These are phyloP conservation scores for Themeda triandra DNA, from an alignment of 176 grass and related monocot genomes.

Conservation along the genomic window DNA sequence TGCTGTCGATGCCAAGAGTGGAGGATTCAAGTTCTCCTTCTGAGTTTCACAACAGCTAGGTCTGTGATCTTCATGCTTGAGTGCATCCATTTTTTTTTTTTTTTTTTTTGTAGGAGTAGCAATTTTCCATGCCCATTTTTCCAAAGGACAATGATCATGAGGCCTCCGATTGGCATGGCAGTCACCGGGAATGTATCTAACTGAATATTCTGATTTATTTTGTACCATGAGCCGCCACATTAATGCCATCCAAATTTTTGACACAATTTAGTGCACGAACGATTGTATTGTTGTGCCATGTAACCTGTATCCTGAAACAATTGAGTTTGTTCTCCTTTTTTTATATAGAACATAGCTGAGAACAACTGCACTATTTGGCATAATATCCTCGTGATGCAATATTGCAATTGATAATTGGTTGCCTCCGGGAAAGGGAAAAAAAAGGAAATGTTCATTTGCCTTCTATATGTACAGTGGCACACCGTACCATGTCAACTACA, in stretches of 20 bases:
- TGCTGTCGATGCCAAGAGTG: conserved; percentile 51
- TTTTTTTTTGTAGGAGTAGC: neutral
- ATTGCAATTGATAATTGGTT: neutral
- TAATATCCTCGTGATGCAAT: neutral
- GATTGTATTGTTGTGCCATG: neutral
- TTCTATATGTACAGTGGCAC: too few relatives aligned
- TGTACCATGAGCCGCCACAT: neutral
- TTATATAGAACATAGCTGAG: neutral
- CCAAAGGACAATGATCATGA: neutral
- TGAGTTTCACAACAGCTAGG: conserved; percentile 26
- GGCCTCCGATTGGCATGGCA: neutral
- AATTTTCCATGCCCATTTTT: neutral
- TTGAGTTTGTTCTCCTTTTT: neutral
- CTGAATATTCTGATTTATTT: neutral
- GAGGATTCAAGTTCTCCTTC: conserved; percentile 92
- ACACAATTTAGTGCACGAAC: neutral
- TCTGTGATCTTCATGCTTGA: neutral
- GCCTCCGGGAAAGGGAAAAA: neutral
- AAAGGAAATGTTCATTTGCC: neutral
- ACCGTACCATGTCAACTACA: too few relatives aligned
- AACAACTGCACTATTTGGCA: neutral
- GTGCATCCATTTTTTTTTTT: neutral
- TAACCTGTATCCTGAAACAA: neutral
- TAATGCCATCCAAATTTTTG: neutral
- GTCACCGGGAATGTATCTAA: neutral